Evolutionary conservation across 208 protist genomes (phyloP), one percentile per base, ranked within the genome.

Genomic region (Trypanosoma cruzi): DNA sequence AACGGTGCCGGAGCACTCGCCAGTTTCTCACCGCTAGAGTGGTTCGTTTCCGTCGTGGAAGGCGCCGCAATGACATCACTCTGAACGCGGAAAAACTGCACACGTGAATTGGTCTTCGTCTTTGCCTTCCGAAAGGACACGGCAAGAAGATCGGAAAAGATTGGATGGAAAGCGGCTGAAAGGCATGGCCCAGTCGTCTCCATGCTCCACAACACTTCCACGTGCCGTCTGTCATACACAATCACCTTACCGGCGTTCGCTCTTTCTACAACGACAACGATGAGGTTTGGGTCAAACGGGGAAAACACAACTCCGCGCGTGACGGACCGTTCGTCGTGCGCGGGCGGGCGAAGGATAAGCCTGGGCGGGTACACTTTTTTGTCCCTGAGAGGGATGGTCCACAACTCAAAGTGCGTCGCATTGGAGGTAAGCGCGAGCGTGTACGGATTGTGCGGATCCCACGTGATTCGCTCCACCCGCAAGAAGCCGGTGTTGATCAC

Each of bases 361-460:
- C 79, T 71, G 0, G 88, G 88, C 29, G 83, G 69, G 64, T 86
- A 84, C 36, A 92, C 84, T 20, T 56, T 56, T 32, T 56, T 64
- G 24, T 67, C 74, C 16, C 76, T 73, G 8, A 75, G 77, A 13
- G 83, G 86, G 36, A 96, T 82, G 28, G 77, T 71, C 87, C 91
- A 94, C 40, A 96, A 61, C 73, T 96, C 88, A 73, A 96, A 96
- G 69, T 90, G 78, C 14, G 84, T 93, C 13, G 72, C 64, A 0
- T 79, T 60, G 11, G 84, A 89, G 36, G 74, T 88, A 22, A 94
- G 81, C 4, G 87, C 86, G n/a, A 96, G 79, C n/a, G 88, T 93
- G 76, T 96, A 93, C 26, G 82, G 76, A 37, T 89, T 81, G 65
- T 96, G 86, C 53, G 85, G 83, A 64, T 96, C 90, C 89, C 91